Evolutionary conservation across 2,329 filamentous ascomycete genomes (phyloP).

Genomic region (Aspergillus fumigatus): DNA sequence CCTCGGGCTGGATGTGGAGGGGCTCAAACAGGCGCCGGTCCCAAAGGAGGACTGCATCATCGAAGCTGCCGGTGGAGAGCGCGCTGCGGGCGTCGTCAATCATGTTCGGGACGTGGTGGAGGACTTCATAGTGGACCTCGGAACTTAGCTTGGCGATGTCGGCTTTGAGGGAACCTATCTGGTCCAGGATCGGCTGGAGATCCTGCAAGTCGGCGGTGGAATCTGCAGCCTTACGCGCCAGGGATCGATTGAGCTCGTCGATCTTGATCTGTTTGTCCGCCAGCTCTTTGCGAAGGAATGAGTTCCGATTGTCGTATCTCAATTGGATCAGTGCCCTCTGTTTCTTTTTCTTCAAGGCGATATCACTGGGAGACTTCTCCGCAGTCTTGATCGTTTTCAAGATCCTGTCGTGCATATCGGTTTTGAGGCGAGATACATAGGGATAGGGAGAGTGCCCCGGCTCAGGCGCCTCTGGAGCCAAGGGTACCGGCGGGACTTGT

Average conservation of each 20-base stretch:
- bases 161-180: conserved; percentile 11
- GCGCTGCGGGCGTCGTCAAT: conserved; percentile 52
- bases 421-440: conserved; percentile 35
- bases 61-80: conserved; percentile 29
- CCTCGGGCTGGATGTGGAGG: conserved; percentile 51
- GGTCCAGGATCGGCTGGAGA: conserved; percentile 20
- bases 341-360: conserved; percentile 20
- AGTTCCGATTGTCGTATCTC: conserved; percentile 23
- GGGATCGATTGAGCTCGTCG: conserved; percentile 21
- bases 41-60: conserved; percentile 56
- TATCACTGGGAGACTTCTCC: conserved; percentile 1
- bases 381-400: conserved; percentile 9
- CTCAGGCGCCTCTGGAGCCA: conserved; percentile 20
- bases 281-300: conserved; percentile 12
- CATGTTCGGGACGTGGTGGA: conserved; percentile 34
- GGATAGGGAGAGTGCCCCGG: conserved; percentile 10
- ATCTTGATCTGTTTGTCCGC: conserved; percentile 18
- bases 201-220: conserved; percentile 12
- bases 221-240: conserved; percentile 25
- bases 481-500: conserved; percentile 17
- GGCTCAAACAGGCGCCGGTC: conserved; percentile 70
- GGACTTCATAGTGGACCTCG: conserved; percentile 25
- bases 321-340: conserved; percentile 14
- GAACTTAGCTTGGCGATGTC: conserved; percentile 7
- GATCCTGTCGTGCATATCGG: conserved; percentile 31